phyloP scores from a whole-genome alignment of 2,329 filamentous ascomycete species.

The Gremmenia infestans region DNA sequence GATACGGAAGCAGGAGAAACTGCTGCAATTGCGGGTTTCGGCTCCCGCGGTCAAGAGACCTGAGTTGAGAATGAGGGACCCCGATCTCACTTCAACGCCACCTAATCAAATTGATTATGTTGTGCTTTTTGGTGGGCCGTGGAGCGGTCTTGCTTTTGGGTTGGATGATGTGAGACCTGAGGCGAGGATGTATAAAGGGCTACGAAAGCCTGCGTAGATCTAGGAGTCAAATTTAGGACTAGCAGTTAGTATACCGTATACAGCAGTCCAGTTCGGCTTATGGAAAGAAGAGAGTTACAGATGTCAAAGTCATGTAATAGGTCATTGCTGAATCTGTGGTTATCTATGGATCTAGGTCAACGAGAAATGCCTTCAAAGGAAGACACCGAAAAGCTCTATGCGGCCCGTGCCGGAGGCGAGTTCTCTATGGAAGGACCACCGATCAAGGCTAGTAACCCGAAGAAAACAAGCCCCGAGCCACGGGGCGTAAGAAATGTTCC shows the following conservation, averaged over 20 bases:
- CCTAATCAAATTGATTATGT: constrained; percentile 9
- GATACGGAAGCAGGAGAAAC: constrained; percentile 5
- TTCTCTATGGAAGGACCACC: no score
- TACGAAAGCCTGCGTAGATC: constrained; percentile 2
- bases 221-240: background rate
- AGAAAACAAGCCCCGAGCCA: no score
- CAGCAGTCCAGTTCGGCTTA: no score
- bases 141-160: constrained; percentile 9
- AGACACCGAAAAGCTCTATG: no score
- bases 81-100: constrained; percentile 9
- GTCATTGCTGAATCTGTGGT: no score
- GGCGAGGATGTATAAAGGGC: constrained; percentile 2
- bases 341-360: no score
- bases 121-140: constrained; percentile 8
- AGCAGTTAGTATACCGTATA: background rate
- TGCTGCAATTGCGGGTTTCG: constrained; percentile 4
- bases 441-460: no score
- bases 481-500: no score
- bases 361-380: no score
- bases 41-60: constrained; percentile 6
- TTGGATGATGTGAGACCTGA: constrained; percentile 1
- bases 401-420: no score
- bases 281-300: no score
- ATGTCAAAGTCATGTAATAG: no score
- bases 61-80: constrained; percentile 9